These are phyloP conservation scores for Emericellopsis atlantica DNA, from an alignment of 2,329 filamentous ascomycete species.

Conservation along the genomic window DNA sequence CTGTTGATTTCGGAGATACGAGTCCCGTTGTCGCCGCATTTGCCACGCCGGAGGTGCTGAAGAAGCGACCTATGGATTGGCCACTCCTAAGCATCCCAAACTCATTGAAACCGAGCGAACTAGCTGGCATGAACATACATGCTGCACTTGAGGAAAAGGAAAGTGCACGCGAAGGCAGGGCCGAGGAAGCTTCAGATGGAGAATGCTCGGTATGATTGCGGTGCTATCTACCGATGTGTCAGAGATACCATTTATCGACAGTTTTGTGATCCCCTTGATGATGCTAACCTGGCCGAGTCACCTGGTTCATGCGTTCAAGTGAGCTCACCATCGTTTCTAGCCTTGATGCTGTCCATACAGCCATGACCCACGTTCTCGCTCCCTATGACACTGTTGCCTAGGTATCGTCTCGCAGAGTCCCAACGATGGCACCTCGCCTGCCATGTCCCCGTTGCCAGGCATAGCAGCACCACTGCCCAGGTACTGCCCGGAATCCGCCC, in stretches of 20 bases:
- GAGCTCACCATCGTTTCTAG: no score
- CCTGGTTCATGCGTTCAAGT: no score
- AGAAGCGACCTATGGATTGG: not conserved
- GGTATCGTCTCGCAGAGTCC: no score
- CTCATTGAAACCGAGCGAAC: not conserved
- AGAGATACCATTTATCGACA: no score
- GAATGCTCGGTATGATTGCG: not conserved
- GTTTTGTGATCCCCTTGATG: no score
- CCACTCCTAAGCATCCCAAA: not conserved
- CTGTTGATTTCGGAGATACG: not conserved
- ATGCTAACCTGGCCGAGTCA: no score
- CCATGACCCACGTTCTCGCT: no score
- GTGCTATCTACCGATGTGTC: not conserved
- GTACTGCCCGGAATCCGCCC: not conserved
- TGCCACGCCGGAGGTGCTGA: not conserved
- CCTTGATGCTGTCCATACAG: no score
- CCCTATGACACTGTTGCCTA: no score
- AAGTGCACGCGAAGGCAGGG: not conserved
- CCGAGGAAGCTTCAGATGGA: not conserved
- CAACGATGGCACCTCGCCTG: no score
- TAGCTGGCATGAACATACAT: not conserved
- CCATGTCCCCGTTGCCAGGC: no score
- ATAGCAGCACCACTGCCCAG: no score
- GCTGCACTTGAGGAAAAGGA: not conserved
- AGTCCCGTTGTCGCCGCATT: not conserved